phyloP scores from a whole-genome alignment of 805 yeast genomes.

The Metschnikowia borealis region DNA sequence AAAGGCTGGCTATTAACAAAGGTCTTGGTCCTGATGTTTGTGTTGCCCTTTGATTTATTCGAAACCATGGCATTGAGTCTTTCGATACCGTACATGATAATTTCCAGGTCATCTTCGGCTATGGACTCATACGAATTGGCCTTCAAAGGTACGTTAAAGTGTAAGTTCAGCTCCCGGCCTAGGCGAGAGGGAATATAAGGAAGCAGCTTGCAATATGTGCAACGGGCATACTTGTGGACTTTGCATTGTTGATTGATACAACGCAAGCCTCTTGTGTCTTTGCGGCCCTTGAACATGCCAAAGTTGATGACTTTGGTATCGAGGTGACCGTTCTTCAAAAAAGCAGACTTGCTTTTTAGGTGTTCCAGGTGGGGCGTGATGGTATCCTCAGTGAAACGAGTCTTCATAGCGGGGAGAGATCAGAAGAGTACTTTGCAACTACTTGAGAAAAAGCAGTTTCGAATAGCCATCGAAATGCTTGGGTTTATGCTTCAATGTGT shows the following conservation, averaged over 20 bases:
- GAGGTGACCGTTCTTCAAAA: not conserved
- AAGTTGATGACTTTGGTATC: conserved; percentile 2
- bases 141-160: not conserved
- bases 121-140: not conserved
- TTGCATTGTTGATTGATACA: conserved; percentile 18
- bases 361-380: not conserved
- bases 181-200: conserved; percentile 17
- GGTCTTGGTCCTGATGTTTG: not conserved
- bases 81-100: not conserved
- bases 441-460: not conserved
- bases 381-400: not conserved
- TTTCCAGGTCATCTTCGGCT: not conserved
- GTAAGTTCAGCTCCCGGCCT: not conserved
- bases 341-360: not conserved
- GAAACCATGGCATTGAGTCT: not conserved
- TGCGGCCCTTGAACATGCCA: conserved; percentile 22
- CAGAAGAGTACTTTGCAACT: not conserved
- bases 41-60: not conserved
- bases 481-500: not conserved
- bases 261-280: conserved; percentile 19
- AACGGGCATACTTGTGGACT: conserved; percentile 6
- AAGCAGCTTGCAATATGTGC: conserved; percentile 13
- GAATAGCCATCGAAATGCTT: not conserved
- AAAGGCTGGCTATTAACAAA: conserved; percentile 10
- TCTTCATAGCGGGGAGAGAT: not conserved